phyloP scores from a whole-genome alignment of 2,329 filamentous ascomycete genomes.

The Colletotrichum horii region DNA sequence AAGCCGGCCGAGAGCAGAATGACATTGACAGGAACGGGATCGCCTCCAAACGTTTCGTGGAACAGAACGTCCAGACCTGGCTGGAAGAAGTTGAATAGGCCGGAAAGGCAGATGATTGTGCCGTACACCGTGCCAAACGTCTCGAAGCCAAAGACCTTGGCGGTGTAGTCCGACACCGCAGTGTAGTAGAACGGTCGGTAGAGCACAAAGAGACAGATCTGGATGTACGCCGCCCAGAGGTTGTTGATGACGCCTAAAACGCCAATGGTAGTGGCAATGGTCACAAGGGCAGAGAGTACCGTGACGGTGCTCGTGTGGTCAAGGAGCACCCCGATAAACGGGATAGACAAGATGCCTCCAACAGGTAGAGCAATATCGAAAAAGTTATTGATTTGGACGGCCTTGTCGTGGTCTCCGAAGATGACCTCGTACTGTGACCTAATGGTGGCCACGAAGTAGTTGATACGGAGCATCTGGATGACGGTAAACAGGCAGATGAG shows the following conservation, averaged over 20 bases:
- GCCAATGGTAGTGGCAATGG: constrained; percentile 76
- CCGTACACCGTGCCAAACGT: constrained; percentile 97
- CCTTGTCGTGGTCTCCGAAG: constrained; percentile 64
- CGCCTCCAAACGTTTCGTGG: constrained; percentile 71
- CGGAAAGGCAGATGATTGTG: constrained; percentile 84
- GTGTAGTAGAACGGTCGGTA: constrained; percentile 93
- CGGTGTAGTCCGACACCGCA: constrained; percentile 85
- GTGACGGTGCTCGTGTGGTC: constrained; percentile 77
- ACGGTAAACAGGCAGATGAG: constrained; percentile 83
- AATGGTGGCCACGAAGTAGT: constrained; percentile 91
- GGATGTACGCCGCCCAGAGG: constrained; percentile 74
- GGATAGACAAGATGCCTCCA: constrained; percentile 83
- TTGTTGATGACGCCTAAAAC: constrained; percentile 76
- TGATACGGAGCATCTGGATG: constrained; percentile 81
- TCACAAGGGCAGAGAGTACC: constrained; percentile 74
- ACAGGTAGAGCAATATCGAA: constrained; percentile 83
- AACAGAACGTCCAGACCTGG: constrained; percentile 80
- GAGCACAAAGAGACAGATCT: constrained; percentile 80
- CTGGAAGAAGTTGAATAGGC: constrained; percentile 84
- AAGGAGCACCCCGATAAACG: constrained; percentile 82
- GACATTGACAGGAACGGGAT: constrained; percentile 81
- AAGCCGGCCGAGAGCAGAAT: constrained; percentile 67
- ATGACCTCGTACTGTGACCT: constrained; percentile 81
- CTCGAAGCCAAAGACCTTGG: constrained; percentile 90
- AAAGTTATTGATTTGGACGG: constrained; percentile 77